A percentile compares a stretch with the other conserved stretches of the same genome.
phyloP scores from a whole-genome alignment of 2,329 filamentous ascomycete genomes.

The Thermoascus crustaceus region DNA sequence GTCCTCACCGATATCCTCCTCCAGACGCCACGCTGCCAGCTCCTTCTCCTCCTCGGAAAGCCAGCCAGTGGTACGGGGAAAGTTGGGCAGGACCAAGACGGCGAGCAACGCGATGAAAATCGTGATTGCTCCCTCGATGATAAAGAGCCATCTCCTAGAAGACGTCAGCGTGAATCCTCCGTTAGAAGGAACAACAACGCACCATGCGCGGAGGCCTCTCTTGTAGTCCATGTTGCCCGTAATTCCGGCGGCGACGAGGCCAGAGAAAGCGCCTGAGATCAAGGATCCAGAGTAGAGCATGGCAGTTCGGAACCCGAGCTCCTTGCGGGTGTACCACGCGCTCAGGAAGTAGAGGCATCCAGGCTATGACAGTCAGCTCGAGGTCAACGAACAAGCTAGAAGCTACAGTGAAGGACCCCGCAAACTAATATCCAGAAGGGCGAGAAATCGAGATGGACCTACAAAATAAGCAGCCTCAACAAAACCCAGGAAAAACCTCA shows the following conservation, averaged over 20 bases:
- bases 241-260: constrained; percentile 54
- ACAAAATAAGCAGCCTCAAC: constrained; percentile 33
- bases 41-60: constrained; percentile 51
- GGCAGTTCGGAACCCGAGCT: constrained; percentile 40
- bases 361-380: background rate
- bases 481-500: constrained; percentile 40
- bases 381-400: no score
- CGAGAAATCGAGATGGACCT: no score
- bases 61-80: constrained; percentile 54
- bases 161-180: background rate
- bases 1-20: constrained; percentile 58
- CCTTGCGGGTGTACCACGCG: constrained; percentile 60
- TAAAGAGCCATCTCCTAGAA: constrained; percentile 52
- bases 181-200: constrained; percentile 13
- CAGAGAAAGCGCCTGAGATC: constrained; percentile 34
- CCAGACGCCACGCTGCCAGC: constrained; percentile 53
- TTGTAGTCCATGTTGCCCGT: constrained; percentile 54
- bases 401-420: no score
- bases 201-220: constrained; percentile 51
- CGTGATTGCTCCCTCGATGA: constrained; percentile 62
- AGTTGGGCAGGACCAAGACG: constrained; percentile 58
- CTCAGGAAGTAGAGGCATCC: constrained; percentile 33
- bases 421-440: no score
- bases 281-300: constrained; percentile 37
- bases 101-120: constrained; percentile 51